Conservation (phyloP, 2,329 filamentous ascomycete genomes). For the Emmonsiellopsis sp. region DNA sequence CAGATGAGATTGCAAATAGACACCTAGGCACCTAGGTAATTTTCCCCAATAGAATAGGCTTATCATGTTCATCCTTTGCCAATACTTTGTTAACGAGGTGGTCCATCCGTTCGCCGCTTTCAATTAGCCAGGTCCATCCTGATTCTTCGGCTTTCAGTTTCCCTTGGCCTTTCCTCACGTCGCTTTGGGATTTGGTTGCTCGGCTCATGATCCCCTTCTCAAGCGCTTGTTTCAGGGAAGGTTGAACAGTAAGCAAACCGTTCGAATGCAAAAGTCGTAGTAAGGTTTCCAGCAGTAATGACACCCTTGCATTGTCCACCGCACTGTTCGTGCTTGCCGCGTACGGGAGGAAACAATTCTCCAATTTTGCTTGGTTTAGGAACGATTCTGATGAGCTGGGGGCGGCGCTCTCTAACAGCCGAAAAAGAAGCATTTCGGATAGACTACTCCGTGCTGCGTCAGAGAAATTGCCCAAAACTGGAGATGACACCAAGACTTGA, state of each 20-base stretch:
- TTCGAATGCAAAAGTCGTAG: conserved; percentile 43
- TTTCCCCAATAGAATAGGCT: not conserved
- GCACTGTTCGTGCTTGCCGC: conserved; percentile 51
- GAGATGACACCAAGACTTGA: conserved; percentile 35
- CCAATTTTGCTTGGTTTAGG: conserved; percentile 42
- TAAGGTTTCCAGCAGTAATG: conserved; percentile 57
- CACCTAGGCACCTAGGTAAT: not conserved
- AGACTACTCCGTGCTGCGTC: conserved; percentile 39
- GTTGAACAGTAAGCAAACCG: conserved; percentile 23
- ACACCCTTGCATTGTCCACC: conserved; percentile 64
- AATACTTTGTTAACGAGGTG: conserved; percentile 24
- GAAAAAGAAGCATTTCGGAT: conserved; percentile 42
- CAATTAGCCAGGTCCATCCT: conserved; percentile 29
- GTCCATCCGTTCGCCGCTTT: conserved; percentile 32
- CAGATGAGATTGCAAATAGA: too few species aligned
- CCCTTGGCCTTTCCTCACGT: conserved; percentile 36
- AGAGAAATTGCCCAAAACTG: conserved; percentile 33
- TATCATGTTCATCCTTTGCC: not conserved
- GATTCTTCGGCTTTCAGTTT: conserved; percentile 24
- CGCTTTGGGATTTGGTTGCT: conserved; percentile 34
- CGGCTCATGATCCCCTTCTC: conserved; percentile 45
- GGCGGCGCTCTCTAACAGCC: conserved; percentile 37
- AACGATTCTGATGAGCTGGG: conserved; percentile 29
- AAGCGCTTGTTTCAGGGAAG: conserved; percentile 36
- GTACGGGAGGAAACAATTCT: conserved; percentile 55